These are phyloP conservation scores for Calonectria hongkongensis DNA, from an alignment of 2,329 filamentous ascomycete species.

Conservation along the genomic window DNA sequence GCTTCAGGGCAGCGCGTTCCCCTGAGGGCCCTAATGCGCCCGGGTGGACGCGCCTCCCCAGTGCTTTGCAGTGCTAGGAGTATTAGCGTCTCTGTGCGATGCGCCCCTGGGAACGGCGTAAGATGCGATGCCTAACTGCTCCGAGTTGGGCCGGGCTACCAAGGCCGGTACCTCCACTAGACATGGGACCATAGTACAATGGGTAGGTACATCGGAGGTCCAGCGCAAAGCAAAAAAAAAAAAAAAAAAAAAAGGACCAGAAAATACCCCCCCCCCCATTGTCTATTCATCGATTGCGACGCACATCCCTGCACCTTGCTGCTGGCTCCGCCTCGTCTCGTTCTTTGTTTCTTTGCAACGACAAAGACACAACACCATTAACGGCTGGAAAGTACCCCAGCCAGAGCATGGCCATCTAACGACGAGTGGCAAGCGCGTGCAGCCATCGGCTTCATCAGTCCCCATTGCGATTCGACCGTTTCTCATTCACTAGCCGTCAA, in stretches of 20 bases:
- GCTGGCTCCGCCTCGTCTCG: slow-evolving; percentile 39
- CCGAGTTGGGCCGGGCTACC: slow-evolving; percentile 12
- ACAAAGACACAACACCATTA: slow-evolving; percentile 40
- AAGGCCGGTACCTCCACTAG: slow-evolving; percentile 22
- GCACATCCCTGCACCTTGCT: slow-evolving; percentile 39
- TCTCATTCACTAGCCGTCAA: slow-evolving; percentile 47
- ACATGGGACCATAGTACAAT: slow-evolving; percentile 20
- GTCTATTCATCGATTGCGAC: slow-evolving; percentile 38
- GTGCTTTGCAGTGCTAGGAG: slow-evolving; percentile 25
- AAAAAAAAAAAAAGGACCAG: slow-evolving; percentile 31
- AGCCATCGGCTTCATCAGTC: slow-evolving; percentile 31
- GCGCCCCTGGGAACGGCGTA: slow-evolving; percentile 33
- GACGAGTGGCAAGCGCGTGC: slow-evolving; percentile 42
- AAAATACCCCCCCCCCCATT: slow-evolving; percentile 26
- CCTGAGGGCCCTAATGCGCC: slow-evolving; percentile 31
- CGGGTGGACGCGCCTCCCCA: slow-evolving; percentile 24
- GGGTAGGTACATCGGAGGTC: slow-evolving; percentile 26
- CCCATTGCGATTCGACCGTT: slow-evolving; percentile 34
- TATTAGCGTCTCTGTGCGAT: slow-evolving; percentile 30
- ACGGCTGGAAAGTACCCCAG: slow-evolving; percentile 31
- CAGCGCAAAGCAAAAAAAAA: slow-evolving; percentile 12
- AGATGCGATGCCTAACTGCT: slow-evolving; percentile 34
- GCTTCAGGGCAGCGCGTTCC: slow-evolving; percentile 26
- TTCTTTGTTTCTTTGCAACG: slow-evolving; percentile 41
- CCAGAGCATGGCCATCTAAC: slow-evolving; percentile 43